A percentile compares a stretch with the other conserved stretches of the same genome.
Conservation (phyloP, 2,329 filamentous ascomycete genomes). For the Fusarium cyanostomum region DNA sequence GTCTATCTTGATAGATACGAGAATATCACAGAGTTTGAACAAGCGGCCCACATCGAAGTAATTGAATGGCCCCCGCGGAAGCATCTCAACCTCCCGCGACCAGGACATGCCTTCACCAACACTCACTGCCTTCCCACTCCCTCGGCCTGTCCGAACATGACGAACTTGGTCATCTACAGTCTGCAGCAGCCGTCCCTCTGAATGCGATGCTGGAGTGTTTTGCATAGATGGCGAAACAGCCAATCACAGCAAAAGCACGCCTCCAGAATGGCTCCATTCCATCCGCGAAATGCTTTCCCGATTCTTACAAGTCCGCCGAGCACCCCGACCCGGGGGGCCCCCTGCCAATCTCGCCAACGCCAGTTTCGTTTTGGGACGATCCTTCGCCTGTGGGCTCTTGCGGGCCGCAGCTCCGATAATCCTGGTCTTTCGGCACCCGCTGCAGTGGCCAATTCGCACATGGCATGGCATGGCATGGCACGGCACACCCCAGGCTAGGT, state of each 20-base stretch:
- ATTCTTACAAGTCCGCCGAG: constrained; percentile 5
- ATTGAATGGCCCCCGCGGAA: too few species aligned
- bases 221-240: background rate
- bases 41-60: too few species aligned
- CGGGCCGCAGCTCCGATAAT: constrained; percentile 33
- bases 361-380: constrained; percentile 9
- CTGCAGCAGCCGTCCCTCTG: too few species aligned
- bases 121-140: too few species aligned
- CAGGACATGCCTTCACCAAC: too few species aligned
- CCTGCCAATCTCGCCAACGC: constrained; percentile 37
- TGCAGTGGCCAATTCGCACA: constrained; percentile 6
- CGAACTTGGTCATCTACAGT: too few species aligned
- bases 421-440: constrained; percentile 12
- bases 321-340: constrained; percentile 10
- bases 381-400: constrained; percentile 6
- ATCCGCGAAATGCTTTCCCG: constrained; percentile 1
- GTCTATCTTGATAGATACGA: too few species aligned
- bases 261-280: background rate
- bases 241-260: background rate
- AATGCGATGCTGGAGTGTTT: too few species aligned
- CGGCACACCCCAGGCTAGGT: background rate
- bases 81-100: too few species aligned
- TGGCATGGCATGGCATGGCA: too few species aligned
- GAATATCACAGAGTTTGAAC: too few species aligned
- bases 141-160: too few species aligned